A percentile compares a stretch with the other conserved stretches of the same genome.
phyloP scores from a whole-genome alignment of 2,329 filamentous ascomycete genomes.

The Aspergillus alliaceus region DNA sequence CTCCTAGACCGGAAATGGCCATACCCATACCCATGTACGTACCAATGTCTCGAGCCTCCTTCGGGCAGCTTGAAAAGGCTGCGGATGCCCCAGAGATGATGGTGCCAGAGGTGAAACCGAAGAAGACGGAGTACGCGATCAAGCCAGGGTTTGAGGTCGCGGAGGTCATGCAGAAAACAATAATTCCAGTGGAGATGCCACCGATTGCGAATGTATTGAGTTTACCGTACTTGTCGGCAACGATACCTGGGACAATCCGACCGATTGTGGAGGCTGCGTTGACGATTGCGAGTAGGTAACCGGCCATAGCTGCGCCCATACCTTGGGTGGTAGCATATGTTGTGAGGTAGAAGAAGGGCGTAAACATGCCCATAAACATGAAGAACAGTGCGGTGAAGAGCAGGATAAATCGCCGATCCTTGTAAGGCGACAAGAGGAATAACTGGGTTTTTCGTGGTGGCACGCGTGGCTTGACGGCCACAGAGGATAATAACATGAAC shows the following conservation, averaged over 20 bases:
- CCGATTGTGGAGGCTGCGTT: constrained; percentile 37
- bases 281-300: constrained; percentile 34
- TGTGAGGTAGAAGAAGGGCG: constrained; percentile 31
- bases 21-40: constrained; percentile 44
- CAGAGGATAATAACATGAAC: constrained; percentile 41
- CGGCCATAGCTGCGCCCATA: constrained; percentile 18
- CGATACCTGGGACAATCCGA: constrained; percentile 31
- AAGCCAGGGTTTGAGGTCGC: constrained; percentile 24
- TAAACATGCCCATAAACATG: constrained; percentile 27
- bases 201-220: constrained; percentile 37
- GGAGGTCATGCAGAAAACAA: constrained; percentile 35
- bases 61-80: constrained; percentile 33
- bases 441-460: constrained; percentile 14
- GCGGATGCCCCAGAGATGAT: constrained; percentile 41
- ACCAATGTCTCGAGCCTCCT: constrained; percentile 34
- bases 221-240: constrained; percentile 34
- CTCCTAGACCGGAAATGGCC: constrained; percentile 36
- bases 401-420: constrained; percentile 40
- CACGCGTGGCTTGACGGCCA: constrained; percentile 20
- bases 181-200: constrained; percentile 22
- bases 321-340: constrained; percentile 23
- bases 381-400: constrained; percentile 21
- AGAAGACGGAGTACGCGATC: constrained; percentile 32
- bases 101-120: constrained; percentile 43
- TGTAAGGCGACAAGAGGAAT: constrained; percentile 28